Evolutionary conservation across 202 grass and related monocot species (phyloP), one percentile per base, ranked within the genome.

Genomic region (Hordeum pubiflorum): DNA sequence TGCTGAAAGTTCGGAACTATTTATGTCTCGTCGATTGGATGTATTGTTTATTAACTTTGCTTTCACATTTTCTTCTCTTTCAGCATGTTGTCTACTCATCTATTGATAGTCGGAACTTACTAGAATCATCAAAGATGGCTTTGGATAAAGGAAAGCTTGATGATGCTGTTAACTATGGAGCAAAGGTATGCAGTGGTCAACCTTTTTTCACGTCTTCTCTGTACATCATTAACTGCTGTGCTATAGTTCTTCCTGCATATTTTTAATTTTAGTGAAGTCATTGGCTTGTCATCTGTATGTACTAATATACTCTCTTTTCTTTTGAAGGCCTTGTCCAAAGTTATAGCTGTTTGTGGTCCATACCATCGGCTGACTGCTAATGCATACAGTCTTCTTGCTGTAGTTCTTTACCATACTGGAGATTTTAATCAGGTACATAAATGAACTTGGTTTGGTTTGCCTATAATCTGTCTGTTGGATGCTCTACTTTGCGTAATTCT

Each of bases 91-190:
- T 89, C 60, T 93, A 89, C 82, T 89, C 89, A 64, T 93, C 97
- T 63, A 90, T 90, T 37, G 97, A 99, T 84, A 91, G 93, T 54
- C 83, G 91, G 52, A 99, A 99, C 79, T 93, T 99, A 85, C 76
- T 99, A 63, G 97, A 99, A 82, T 93, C 91, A 82, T 99, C 97
- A 32, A 99, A 99, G 78, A 88, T 87, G 62, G 97, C 97, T 69
- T 85, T 99, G 87, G 93, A 99, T 80, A 99, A 99, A 93, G 97
- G 97, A 90, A 96, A 96, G 54, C 80, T 99, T 74, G 97, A 99
- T 59, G 93, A 96, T 85, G 97, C 93, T 74, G 87, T 99, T 52
- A 93, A 82, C 76, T 93, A 86, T 61, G 97, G 97, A 80, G 91
- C 87, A 63, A 99, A 99, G 85, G 97, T 99, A 82, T 65, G 68